Conservation (phyloP, 331 rosid species). For the Telfairia occidentalis region DNA sequence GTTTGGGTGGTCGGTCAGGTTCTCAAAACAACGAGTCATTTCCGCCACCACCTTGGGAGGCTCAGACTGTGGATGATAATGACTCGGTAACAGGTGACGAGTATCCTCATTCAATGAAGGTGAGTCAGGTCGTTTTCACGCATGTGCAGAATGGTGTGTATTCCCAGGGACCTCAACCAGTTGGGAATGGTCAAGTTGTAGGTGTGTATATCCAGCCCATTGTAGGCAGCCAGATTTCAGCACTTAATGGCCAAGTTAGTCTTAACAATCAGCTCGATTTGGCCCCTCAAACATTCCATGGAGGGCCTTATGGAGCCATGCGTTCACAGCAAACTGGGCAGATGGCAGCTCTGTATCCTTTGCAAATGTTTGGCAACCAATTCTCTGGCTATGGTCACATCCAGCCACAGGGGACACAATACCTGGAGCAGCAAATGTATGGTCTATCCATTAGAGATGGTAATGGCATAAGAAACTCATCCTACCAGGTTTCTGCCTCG, state of each 20-base stretch:
- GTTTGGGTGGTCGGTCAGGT: slow-evolving; percentile 40
- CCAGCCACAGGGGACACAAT: slow-evolving; percentile 57
- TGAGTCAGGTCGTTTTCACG: slow-evolving; percentile 38
- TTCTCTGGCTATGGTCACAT: slow-evolving; percentile 52
- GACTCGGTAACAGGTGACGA: slow-evolving; percentile 37
- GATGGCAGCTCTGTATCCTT: slow-evolving; percentile 47
- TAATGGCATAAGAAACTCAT: slow-evolving; percentile 30
- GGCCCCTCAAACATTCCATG: slow-evolving; percentile 30
- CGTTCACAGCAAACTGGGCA: slow-evolving; percentile 44
- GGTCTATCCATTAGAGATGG: slow-evolving; percentile 55
- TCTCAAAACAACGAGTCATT: slow-evolving; percentile 43
- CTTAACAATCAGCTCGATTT: slow-evolving; percentile 42
- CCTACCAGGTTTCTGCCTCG: slow-evolving; percentile 58
- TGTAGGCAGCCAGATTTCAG: slow-evolving; percentile 36
- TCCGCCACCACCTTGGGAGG: slow-evolving; percentile 96
- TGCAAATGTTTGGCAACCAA: slow-evolving; percentile 66
- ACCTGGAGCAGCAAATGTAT: slow-evolving; percentile 65
- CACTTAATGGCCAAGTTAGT: slow-evolving; percentile 28
- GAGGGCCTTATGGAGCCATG: slow-evolving; percentile 50
- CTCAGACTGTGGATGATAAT: slow-evolving; percentile 42
- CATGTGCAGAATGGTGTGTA: slow-evolving; percentile 25
- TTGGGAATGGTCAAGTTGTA: slow-evolving; percentile 38
- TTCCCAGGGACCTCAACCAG: slow-evolving; percentile 46
- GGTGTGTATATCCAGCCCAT: slow-evolving; percentile 59
- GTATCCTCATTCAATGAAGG: slow-evolving; percentile 53